These are phyloP conservation scores for Lachnellula subtilissima DNA, from an alignment of 2,329 filamentous ascomycete genomes.

Conservation along the genomic window DNA sequence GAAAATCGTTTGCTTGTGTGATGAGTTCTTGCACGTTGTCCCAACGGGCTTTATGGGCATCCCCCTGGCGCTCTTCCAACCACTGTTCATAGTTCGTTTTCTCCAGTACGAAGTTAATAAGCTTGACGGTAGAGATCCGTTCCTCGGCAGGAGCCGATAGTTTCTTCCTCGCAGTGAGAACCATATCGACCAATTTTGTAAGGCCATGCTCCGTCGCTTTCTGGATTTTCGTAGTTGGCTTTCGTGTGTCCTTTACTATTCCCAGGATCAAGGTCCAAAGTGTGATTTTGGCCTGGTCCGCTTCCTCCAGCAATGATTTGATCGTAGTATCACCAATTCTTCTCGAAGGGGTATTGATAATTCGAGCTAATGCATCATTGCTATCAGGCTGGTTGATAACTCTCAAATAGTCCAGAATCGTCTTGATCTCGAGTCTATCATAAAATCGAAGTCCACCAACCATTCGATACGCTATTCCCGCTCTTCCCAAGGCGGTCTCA, in stretches of 20 bases:
- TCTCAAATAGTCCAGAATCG: constrained; percentile 81
- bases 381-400: constrained; percentile 80
- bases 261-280: constrained; percentile 72
- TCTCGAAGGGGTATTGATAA: constrained; percentile 79
- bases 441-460: constrained; percentile 88
- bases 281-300: constrained; percentile 62
- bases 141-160: constrained; percentile 33
- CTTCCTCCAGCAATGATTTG: constrained; percentile 69
- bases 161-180: constrained; percentile 52
- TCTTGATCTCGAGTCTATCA: constrained; percentile 83
- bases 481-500: constrained; percentile 73
- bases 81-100: constrained; percentile 71
- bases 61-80: constrained; percentile 63
- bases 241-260: constrained; percentile 47
- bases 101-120: constrained; percentile 51
- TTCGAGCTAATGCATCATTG: constrained; percentile 76
- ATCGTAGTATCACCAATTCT: constrained; percentile 77
- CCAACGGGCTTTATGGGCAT: constrained; percentile 76
- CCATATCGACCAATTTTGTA: constrained; percentile 52
- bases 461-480: constrained; percentile 86
- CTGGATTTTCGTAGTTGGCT: constrained; percentile 49
- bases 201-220: constrained; percentile 53
- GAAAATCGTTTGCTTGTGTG: constrained; percentile 69
- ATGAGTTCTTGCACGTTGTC: constrained; percentile 88
- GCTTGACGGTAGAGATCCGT: constrained; percentile 28